Base-by-base conservation (phyloP, 2,329 filamentous ascomycete species). In the Pseudogymnoascus sp. region DNA sequence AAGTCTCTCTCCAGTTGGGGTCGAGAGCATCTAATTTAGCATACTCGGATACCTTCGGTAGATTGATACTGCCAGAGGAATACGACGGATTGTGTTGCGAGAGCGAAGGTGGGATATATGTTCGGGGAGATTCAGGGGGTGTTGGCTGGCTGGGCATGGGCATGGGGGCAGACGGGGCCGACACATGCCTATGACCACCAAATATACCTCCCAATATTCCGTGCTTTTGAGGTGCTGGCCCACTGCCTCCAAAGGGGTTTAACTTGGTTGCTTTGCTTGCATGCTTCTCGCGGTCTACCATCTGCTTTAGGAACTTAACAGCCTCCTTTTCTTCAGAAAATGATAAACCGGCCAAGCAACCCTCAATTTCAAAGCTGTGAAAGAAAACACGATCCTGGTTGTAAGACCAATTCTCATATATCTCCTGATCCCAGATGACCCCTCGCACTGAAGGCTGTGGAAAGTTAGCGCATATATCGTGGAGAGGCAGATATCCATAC, bases 251-350 rank as follows among this genome's bases (percentile, higher is more conserved):
- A 70, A 96, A 96, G 0, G 90, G 88, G 35, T 89, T 93, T 66
- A 85, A 82, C 74, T 81, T 86, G 2, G 92, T 97, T 66, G 88
- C 86, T 78, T 95, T 95, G 78, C 88, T 93, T 42, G 92, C 93
- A 77, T 93, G 92, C 83, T 96, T 97, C 78, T 97, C 92, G 67
- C 92, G 84, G 73, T 97, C 92, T 70, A 94, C 88, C 84, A 99
- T 90, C 80, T 97, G 97, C 82, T 97, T 96, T 76, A 92, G 88
- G 78, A 99, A 97, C 64, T 91, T 90, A 77, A 91, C 95, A 35
- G 94, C 94, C 78, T 99, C 94, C 77, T 97, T 97, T 79, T 97
- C 94, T 75, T 97, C 94, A 65, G 89, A 87, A 72, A 99, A 99
- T 23, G 91, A 96, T 65, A 99, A 78, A 0, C 88, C 94, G 5